These are phyloP conservation scores for Grammothele lineata DNA, from an alignment of 768 basidiomycete species.

Conservation along the genomic window DNA sequence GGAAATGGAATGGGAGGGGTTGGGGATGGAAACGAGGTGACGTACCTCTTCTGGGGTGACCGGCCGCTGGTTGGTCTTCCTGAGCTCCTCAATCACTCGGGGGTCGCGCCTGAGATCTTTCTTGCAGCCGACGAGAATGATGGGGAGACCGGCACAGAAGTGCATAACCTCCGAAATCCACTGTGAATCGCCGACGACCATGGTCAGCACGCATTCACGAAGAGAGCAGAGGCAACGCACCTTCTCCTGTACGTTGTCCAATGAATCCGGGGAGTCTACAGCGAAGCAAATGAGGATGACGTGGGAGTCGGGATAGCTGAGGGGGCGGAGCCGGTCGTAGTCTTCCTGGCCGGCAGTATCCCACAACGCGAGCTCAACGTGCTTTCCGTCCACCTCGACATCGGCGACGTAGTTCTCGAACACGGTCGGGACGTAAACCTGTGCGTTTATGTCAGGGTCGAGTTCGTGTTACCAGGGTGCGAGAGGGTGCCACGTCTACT, in stretches of 20 bases:
- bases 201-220: no score
- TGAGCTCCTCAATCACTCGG: constrained; percentile 89
- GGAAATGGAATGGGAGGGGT: neutral
- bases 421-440: constrained; percentile 99
- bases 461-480: constrained; percentile 7
- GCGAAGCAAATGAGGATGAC: constrained; percentile 99
- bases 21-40: constrained; percentile 1
- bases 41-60: constrained; percentile 89
- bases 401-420: constrained; percentile 99
- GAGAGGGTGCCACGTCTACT: constrained; percentile 12
- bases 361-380: constrained; percentile 98
- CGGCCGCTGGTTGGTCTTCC: constrained; percentile 91
- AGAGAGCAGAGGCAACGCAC: constrained; percentile 39
- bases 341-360: constrained; percentile 99
- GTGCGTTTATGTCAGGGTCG: no score
- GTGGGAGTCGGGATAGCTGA: constrained; percentile 99
- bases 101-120: constrained; percentile 95
- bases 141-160: constrained; percentile 90
- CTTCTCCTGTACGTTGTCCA: constrained; percentile 99
- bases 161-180: constrained; percentile 99
- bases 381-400: constrained; percentile 97
- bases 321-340: constrained; percentile 95
- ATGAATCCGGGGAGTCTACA: constrained; percentile 94
- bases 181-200: constrained; percentile 49
- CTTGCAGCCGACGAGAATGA: constrained; percentile 98